Percentiles rank a stretch among this genome's conserved stretches.
Evolutionary conservation across 225 moss, liverwort and hornwort genomes (phyloP).

Genomic region (Polytrichum formosum): DNA sequence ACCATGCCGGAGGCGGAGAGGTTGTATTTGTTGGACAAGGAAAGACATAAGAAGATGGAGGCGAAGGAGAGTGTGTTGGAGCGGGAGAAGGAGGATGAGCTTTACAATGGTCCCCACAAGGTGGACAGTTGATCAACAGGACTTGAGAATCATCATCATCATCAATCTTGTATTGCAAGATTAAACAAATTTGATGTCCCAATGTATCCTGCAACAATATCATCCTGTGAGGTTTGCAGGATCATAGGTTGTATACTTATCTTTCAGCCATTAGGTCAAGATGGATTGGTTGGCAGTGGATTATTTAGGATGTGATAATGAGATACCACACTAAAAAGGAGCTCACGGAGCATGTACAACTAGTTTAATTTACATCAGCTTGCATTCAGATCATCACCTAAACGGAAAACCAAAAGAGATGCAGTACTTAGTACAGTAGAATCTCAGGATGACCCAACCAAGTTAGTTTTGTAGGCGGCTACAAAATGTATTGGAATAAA

Average conservation of each 20-base stretch:
- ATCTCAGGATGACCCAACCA: background rate
- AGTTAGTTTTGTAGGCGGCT: background rate
- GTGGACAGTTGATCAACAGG: background rate
- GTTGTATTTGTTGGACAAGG: constrained; percentile 52
- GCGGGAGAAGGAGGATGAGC: constrained; percentile 30
- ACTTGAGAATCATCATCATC: background rate
- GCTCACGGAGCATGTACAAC: constrained; percentile 30
- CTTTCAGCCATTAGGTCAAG: background rate
- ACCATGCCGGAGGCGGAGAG: constrained; percentile 66
- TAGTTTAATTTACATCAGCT: constrained; percentile 15
- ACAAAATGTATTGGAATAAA: background rate
- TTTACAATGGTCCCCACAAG: background rate
- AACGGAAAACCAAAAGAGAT: background rate
- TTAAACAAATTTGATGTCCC: background rate
- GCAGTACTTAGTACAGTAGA: background rate
- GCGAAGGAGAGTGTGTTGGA: constrained; percentile 36
- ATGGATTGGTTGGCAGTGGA: background rate
- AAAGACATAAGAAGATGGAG: constrained; percentile 39
- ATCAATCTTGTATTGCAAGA: constrained; percentile 12
- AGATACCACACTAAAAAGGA: constrained; percentile 9
- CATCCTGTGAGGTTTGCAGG: background rate
- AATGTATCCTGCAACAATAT: background rate
- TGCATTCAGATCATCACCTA: background rate
- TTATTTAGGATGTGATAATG: background rate
- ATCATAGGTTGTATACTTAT: constrained; percentile 8